These are phyloP conservation scores for Scheffersomyces illinoinensis DNA, from an alignment of 1,139 yeast genomes.

Conservation along the genomic window DNA sequence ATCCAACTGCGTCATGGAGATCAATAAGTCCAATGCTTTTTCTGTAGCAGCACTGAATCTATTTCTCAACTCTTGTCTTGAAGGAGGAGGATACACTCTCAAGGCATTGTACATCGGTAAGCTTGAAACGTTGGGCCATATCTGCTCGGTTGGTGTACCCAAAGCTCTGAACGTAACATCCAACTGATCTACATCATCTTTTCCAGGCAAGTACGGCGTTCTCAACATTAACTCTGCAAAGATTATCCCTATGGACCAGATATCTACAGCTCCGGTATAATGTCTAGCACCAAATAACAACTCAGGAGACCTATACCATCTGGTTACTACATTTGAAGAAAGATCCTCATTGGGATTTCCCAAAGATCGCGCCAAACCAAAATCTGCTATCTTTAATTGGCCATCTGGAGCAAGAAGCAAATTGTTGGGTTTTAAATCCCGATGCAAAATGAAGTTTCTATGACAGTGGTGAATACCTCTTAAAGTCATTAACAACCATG, in stretches of 20 bases:
- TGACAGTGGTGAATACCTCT: conserved; percentile 96
- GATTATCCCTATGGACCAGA: conserved; percentile 95
- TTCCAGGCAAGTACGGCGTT: conserved; percentile 92
- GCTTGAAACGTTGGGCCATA: conserved; percentile 88
- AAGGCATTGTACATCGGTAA: conserved; percentile 75
- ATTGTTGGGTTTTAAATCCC: conserved; percentile 86
- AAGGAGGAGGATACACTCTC: conserved; percentile 79
- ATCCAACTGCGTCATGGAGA: conserved; percentile 72
- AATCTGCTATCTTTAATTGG: conserved; percentile 90
- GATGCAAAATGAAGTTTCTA: conserved; percentile 82
- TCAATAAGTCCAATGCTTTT: conserved; percentile 74
- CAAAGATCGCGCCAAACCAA: conserved; percentile 86
- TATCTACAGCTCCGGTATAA: conserved; percentile 84
- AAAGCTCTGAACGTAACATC: conserved; percentile 90
- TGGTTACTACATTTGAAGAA: conserved; percentile 91
- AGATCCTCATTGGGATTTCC: conserved; percentile 79
- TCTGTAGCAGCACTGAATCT: conserved; percentile 93
- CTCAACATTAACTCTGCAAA: conserved; percentile 95
- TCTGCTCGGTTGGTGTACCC: conserved; percentile 92
- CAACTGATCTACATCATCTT: conserved; percentile 84
- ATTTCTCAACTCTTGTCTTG: conserved; percentile 75
- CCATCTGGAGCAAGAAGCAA: conserved; percentile 85
- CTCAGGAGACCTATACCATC: conserved; percentile 98
- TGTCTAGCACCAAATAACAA: conserved; percentile 84
- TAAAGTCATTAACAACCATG: conserved; percentile 92